A percentile compares a stretch with the other conserved stretches of the same genome.
These are phyloP conservation scores for Thinopyrum elongatum DNA, from an alignment of 176 grass and related monocot genomes.

Conservation along the genomic window DNA sequence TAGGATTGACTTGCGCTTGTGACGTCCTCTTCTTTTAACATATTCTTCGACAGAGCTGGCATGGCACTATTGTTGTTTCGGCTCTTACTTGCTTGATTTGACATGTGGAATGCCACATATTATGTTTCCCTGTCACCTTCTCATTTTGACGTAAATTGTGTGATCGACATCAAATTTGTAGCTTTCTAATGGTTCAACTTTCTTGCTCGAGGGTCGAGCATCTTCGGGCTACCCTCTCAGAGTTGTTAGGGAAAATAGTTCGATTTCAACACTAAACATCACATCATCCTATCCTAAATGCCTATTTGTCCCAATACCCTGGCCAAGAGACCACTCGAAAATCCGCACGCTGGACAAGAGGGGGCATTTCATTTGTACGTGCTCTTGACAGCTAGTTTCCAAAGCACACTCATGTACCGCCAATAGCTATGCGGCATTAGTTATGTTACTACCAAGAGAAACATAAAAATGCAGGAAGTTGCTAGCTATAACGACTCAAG, in stretches of 20 bases:
- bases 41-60: not conserved
- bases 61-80: no score
- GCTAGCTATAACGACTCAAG: no score
- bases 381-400: not conserved
- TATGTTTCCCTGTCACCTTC: not conserved
- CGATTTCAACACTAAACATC: not conserved
- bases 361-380: not conserved
- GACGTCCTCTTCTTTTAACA: not conserved
- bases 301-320: not conserved
- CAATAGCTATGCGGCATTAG: not conserved
- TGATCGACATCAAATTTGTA: not conserved
- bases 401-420: not conserved
- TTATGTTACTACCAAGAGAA: not conserved
- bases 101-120: not conserved
- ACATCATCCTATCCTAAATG: not conserved
- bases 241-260: not conserved
- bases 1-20: not conserved
- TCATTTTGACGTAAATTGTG: not conserved
- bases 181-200: not conserved
- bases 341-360: not conserved
- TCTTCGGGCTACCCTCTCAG: not conserved
- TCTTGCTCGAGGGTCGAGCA: not conserved
- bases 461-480: not conserved
- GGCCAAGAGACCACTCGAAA: not conserved
- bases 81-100: not conserved